These are phyloP conservation scores for Whalleya microplaca DNA, from an alignment of 2,329 filamentous ascomycete species.

Conservation along the genomic window DNA sequence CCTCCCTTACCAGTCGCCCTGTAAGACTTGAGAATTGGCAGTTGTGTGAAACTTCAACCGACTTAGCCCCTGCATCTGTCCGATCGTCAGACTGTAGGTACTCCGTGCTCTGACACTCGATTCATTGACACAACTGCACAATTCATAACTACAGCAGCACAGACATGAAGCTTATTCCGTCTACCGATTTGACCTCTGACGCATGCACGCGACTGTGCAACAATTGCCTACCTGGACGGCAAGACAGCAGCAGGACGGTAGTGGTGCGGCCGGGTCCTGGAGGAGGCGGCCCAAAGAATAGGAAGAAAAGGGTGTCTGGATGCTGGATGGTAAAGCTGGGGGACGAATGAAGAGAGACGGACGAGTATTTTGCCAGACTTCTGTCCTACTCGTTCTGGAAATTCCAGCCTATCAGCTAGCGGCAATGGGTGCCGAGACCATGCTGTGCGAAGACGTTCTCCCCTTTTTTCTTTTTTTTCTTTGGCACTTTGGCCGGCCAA, in stretches of 20 bases:
- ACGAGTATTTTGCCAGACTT: not conserved
- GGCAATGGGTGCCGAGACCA: conserved; percentile 13
- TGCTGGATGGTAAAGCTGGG: not conserved
- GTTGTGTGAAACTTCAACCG: conserved; percentile 22
- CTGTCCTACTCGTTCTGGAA: conserved; percentile 6
- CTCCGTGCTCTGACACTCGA: not conserved
- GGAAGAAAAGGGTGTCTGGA: not conserved
- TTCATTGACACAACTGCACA: not conserved
- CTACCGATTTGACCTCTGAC: conserved; percentile 1
- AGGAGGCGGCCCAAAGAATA: not conserved
- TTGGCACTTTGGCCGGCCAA: conserved; percentile 13
- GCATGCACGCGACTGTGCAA: conserved; percentile 9
- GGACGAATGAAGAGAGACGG: not conserved
- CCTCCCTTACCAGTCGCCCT: conserved; percentile 10
- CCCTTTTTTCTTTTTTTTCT: conserved; percentile 1
- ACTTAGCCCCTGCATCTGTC: conserved; percentile 20
- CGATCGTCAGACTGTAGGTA: conserved; percentile 7
- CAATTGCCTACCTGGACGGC: not conserved
- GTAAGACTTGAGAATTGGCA: conserved; percentile 19
- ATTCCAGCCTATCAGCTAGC: conserved; percentile 6
- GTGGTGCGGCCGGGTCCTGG: not conserved
- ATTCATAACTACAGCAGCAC: conserved; percentile 6
- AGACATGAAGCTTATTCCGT: conserved; percentile 6
- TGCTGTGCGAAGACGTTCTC: conserved; percentile 3
- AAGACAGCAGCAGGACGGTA: no score